Percentiles rank a stretch among this genome's conserved stretches.
These are phyloP conservation scores for Penicillium fimorum DNA, from an alignment of 495 filamentous ascomycete genomes.

Conservation along the genomic window DNA sequence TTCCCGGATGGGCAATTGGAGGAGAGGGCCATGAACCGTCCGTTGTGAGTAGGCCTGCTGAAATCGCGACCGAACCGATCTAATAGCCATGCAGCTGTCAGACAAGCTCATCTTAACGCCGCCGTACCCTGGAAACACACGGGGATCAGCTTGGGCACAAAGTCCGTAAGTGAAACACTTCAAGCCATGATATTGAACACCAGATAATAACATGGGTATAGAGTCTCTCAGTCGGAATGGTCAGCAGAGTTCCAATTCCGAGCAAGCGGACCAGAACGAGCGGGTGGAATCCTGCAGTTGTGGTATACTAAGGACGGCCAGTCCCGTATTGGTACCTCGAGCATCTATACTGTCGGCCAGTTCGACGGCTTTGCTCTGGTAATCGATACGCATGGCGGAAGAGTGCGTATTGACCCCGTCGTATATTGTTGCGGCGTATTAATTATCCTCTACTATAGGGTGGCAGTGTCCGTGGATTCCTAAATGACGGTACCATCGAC, in stretches of 20 bases:
- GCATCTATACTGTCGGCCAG: slow-evolving; percentile 74
- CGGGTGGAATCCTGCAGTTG: slow-evolving; percentile 84
- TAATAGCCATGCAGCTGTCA: slow-evolving; percentile 56
- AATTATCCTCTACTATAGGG: slow-evolving; percentile 44
- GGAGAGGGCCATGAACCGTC: slow-evolving; percentile 71
- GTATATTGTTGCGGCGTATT: neutral
- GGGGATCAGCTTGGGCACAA: slow-evolving; percentile 80
- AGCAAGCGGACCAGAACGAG: slow-evolving; percentile 79
- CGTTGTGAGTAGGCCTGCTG: slow-evolving; percentile 40
- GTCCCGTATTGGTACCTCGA: slow-evolving; percentile 61
- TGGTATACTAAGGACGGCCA: slow-evolving; percentile 82
- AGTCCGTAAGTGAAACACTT: slow-evolving; percentile 47
- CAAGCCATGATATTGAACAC: neutral
- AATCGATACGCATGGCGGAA: slow-evolving; percentile 83
- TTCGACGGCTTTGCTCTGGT: slow-evolving; percentile 89
- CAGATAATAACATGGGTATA: slow-evolving; percentile 23
- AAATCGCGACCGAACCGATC: neutral
- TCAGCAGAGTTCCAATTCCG: slow-evolving; percentile 82
- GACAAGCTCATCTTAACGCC: slow-evolving; percentile 93
- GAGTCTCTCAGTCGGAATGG: slow-evolving; percentile 63
- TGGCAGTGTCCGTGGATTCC: slow-evolving; percentile 82
- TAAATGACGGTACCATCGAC: slow-evolving; percentile 86
- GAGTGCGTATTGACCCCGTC: slow-evolving; percentile 36
- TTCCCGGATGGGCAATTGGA: slow-evolving; percentile 66
- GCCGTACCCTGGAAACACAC: slow-evolving; percentile 77